Evolutionary conservation across 139 green algal species (phyloP).

Genomic region (Coelastrella sp.): DNA sequence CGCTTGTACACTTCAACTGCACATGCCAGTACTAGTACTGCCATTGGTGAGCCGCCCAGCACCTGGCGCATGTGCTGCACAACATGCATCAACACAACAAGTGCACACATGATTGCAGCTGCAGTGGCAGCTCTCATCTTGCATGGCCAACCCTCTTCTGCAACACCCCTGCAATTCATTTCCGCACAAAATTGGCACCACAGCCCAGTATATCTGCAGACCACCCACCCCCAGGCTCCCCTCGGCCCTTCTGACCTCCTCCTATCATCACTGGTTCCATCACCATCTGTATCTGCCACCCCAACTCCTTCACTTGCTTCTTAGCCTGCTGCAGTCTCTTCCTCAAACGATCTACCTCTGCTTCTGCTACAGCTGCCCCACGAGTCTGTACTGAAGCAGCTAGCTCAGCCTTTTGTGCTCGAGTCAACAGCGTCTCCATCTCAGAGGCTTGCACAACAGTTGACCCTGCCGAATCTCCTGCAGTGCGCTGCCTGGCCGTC

Average conservation of each 20-base stretch:
- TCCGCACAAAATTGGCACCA: constrained; percentile 58
- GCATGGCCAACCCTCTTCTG: too few relatives aligned
- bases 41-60: too few relatives aligned
- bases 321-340: constrained; percentile 52
- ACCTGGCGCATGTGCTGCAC: too few relatives aligned
- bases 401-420: constrained; percentile 62
- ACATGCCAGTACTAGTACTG: too few relatives aligned
- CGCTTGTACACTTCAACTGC: too few relatives aligned
- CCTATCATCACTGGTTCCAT: not conserved
- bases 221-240: not conserved
- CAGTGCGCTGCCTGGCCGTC: not conserved
- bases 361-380: constrained; percentile 54
- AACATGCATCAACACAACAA: too few relatives aligned
- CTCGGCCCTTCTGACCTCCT: not conserved
- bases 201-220: constrained; percentile 59
- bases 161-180: too few relatives aligned
- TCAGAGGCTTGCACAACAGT: not conserved
- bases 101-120: too few relatives aligned
- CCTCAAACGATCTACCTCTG: constrained; percentile 44
- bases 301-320: constrained; percentile 55
- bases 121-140: too few relatives aligned
- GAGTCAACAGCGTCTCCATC: constrained; percentile 7
- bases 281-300: constrained; percentile 65
- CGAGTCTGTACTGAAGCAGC: constrained; percentile 64
- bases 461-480: not conserved